These are phyloP conservation scores for Eucalyptus pauciflora DNA, from an alignment of 345 rosid genomes.

Conservation along the genomic window DNA sequence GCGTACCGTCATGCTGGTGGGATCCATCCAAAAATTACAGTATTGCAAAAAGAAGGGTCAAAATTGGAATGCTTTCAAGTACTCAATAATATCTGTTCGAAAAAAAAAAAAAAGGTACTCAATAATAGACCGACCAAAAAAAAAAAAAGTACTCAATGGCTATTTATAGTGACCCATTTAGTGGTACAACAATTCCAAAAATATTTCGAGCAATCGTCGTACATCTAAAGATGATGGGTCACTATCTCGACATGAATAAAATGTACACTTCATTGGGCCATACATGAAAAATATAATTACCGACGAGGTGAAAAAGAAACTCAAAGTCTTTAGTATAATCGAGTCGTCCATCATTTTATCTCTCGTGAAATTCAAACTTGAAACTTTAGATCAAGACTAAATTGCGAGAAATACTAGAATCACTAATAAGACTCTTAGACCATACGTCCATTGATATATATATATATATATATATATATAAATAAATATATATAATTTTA, in stretches of 20 bases:
- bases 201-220: background rate
- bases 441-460: background rate
- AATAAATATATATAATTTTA: no score
- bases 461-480: no score
- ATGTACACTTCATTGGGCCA: background rate
- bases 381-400: background rate
- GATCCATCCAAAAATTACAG: background rate
- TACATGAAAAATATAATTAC: background rate
- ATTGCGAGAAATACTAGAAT: background rate
- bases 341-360: background rate
- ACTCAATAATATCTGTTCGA: background rate
- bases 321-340: background rate
- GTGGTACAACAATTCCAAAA: background rate
- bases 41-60: background rate
- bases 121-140: no score
- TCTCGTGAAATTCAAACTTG: background rate
- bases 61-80: background rate
- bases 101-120: background rate
- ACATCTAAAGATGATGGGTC: background rate
- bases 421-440: background rate
- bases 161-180: background rate
- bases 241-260: background rate
- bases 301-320: background rate
- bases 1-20: no score
- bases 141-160: background rate